Evolutionary conservation across 495 filamentous ascomycete species (phyloP).

Genomic region (Chaetomium fimeti): DNA sequence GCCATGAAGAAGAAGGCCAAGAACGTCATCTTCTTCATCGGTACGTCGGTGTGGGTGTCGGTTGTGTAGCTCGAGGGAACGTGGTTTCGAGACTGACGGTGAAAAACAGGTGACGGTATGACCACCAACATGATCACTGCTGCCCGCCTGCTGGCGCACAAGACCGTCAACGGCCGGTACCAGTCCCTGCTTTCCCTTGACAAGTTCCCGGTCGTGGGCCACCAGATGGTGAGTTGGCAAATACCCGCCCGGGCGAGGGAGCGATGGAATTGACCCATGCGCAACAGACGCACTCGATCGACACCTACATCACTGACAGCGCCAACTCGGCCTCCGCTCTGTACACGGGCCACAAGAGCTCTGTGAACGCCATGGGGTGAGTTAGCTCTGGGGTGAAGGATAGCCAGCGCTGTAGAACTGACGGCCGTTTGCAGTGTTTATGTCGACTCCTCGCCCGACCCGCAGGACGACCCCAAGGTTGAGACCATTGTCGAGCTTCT

Average conservation of each 20-base stretch:
- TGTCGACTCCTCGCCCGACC: conserved; percentile 61
- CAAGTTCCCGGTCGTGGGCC: conserved; percentile 68
- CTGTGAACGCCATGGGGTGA: conserved; percentile 66
- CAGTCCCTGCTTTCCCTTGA: conserved; percentile 65
- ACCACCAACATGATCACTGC: conserved; percentile 74
- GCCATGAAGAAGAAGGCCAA: conserved; percentile 64
- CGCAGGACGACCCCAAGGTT: conserved; percentile 73
- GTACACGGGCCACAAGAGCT: conserved; percentile 72
- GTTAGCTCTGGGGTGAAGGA: neutral
- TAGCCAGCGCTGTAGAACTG: neutral
- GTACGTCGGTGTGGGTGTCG: too few species aligned
- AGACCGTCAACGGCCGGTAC: conserved; percentile 72
- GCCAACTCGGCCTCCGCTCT: conserved; percentile 73
- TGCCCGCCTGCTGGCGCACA: conserved; percentile 71
- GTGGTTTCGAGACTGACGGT: too few species aligned
- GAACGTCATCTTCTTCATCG: conserved; percentile 76
- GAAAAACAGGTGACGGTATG: conserved; percentile 73
- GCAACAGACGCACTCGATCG: conserved; percentile 61
- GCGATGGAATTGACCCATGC: neutral
- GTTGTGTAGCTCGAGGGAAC: too few species aligned
- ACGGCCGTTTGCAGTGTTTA: conserved; percentile 52
- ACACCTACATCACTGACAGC: conserved; percentile 73
- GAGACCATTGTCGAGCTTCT: conserved; percentile 75
- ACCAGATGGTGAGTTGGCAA: conserved; percentile 54
- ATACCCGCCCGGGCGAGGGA: neutral